Conservation (phyloP, 768 basidiomycete species). For the Boletus fagicola region DNA sequence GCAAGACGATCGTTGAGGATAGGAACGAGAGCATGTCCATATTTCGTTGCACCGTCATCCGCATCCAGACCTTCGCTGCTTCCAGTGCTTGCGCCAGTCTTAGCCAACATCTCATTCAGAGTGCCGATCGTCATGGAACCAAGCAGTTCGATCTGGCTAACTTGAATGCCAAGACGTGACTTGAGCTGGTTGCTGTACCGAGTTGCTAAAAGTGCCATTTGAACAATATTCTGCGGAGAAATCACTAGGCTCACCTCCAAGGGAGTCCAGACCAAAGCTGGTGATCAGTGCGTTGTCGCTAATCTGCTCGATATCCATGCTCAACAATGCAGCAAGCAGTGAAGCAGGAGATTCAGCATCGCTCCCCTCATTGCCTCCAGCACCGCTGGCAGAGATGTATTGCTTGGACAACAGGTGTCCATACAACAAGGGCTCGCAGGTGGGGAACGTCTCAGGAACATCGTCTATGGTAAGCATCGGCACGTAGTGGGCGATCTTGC, state of each 20-base stretch:
- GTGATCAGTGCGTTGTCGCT: slow-evolving; percentile 32
- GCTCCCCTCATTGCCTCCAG: slow-evolving; percentile 11
- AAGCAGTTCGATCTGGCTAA: slow-evolving; percentile 26
- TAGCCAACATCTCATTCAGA: slow-evolving; percentile 27
- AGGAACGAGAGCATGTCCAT: slow-evolving; percentile 29
- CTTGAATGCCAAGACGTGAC: slow-evolving; percentile 26
- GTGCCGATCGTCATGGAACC: slow-evolving; percentile 24
- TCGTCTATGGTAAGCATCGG: slow-evolving; percentile 29
- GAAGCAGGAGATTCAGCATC: slow-evolving; percentile 24
- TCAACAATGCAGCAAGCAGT: slow-evolving; percentile 23
- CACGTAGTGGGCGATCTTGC: slow-evolving; percentile 32
- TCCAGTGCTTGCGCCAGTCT: slow-evolving; percentile 13
- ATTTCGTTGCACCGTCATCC: slow-evolving; percentile 29
- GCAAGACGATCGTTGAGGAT: slow-evolving; percentile 32
- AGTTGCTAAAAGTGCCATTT: slow-evolving; percentile 17
- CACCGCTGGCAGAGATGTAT: slow-evolving; percentile 18
- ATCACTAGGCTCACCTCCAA: slow-evolving; percentile 21
- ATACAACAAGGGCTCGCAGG: slow-evolving; percentile 30
- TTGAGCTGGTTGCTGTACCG: slow-evolving; percentile 33
- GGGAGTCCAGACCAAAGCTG: slow-evolving; percentile 26
- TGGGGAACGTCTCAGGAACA: slow-evolving; percentile 24
- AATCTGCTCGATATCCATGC: slow-evolving; percentile 29
- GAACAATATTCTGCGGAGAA: neutral
- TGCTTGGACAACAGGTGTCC: slow-evolving; percentile 23
- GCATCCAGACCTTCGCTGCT: slow-evolving; percentile 1